Evolutionary conservation across 2,329 filamentous ascomycete genomes (phyloP).

Genomic region (Fusarium goolgardi): DNA sequence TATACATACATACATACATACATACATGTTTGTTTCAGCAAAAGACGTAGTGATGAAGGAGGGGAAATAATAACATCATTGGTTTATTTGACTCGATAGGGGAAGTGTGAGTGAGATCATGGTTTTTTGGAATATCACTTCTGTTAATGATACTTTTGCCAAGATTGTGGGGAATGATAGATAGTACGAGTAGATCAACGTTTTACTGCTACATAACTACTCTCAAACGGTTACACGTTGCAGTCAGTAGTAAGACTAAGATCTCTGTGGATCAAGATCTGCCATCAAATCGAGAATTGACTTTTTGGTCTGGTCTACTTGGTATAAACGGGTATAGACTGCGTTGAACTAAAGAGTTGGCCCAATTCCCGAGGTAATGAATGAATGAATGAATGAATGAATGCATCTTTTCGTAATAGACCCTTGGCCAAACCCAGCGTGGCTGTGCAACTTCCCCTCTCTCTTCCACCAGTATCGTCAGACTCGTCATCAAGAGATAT

Average conservation of each 20-base stretch:
- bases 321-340: neutral
- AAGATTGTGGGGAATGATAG: conserved; percentile 9
- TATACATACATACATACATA: too few relatives aligned
- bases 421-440: conserved; percentile 8
- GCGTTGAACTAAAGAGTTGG: too few relatives aligned
- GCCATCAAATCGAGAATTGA: neutral
- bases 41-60: too few relatives aligned
- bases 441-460: conserved; percentile 37
- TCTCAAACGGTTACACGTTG: conserved; percentile 4
- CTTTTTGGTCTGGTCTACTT: too few relatives aligned
- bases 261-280: conserved; percentile 20
- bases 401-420: neutral
- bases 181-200: neutral
- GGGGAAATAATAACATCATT: too few relatives aligned
- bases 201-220: conserved; percentile 7
- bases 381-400: neutral
- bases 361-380: too few relatives aligned
- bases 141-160: neutral
- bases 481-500: neutral
- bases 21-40: conserved; percentile 1
- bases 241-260: conserved; percentile 5
- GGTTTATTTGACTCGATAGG: neutral
- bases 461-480: neutral
- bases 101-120: neutral
- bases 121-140: neutral